These are phyloP conservation scores for Lichtheimia corymbifera DNA, from an alignment of 371 early-diverging fungal genomes.

Conservation along the genomic window DNA sequence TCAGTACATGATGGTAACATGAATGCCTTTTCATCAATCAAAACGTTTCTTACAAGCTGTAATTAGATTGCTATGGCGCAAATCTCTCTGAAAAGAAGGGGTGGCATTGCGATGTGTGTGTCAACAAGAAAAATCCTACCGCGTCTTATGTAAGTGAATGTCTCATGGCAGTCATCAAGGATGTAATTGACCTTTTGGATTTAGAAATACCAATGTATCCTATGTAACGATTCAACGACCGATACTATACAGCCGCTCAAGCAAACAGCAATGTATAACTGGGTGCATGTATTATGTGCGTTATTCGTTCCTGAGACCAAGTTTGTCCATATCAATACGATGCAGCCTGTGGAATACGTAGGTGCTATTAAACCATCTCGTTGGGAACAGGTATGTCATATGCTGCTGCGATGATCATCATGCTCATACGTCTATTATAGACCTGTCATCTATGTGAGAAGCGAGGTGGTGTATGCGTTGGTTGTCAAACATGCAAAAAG, in stretches of 20 bases:
- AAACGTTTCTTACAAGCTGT: not conserved
- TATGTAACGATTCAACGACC: constrained; percentile 50
- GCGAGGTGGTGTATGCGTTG: constrained; percentile 42
- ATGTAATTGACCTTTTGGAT: not conserved
- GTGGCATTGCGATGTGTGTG: constrained; percentile 70
- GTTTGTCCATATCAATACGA: constrained; percentile 60
- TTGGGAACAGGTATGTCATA: constrained; percentile 44
- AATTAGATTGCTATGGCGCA: constrained; percentile 56
- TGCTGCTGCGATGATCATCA: not conserved
- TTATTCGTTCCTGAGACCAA: constrained; percentile 78
- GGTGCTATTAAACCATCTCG: constrained; percentile 66
- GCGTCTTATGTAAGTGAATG: constrained; percentile 51
- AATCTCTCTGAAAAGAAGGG: constrained; percentile 15
- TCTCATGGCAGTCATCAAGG: not conserved
- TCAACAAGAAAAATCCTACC: constrained; percentile 58
- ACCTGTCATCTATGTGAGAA: constrained; percentile 51
- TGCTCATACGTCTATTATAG: constrained; percentile 10
- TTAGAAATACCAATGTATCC: constrained; percentile 60
- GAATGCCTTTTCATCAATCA: not conserved
- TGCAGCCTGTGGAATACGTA: constrained; percentile 81
- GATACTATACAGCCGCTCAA: constrained; percentile 72
- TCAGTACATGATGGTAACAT: constrained; percentile 61
- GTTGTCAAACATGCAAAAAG: constrained; percentile 41
- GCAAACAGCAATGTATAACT: constrained; percentile 81
- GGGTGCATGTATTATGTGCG: constrained; percentile 95